Percentiles rank a stretch among this genome's conserved stretches.
These are phyloP conservation scores for Malassezia cuniculi DNA, from an alignment of 1,284 basidiomycete genomes.

Conservation along the genomic window DNA sequence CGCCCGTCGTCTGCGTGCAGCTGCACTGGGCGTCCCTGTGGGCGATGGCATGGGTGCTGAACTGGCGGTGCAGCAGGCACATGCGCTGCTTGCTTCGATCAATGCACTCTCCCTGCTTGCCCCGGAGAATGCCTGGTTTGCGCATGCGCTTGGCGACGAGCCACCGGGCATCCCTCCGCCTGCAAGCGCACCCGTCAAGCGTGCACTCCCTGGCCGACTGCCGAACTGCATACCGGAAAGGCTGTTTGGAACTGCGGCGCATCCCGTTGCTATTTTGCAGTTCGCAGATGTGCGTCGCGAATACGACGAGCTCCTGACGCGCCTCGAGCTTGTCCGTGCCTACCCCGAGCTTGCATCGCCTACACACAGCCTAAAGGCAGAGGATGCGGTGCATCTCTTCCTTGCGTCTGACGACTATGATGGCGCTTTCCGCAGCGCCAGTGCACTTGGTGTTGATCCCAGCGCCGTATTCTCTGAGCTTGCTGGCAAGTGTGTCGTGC, in stretches of 20 bases:
- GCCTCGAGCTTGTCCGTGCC: conserved; percentile 59
- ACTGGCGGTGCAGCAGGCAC: conserved; percentile 61
- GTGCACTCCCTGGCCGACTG: conserved; percentile 50
- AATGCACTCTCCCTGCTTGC: conserved; percentile 77
- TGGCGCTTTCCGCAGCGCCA: conserved; percentile 64
- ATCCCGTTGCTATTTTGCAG: conserved; percentile 59
- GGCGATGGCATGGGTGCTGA: conserved; percentile 23
- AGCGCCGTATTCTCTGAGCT: conserved; percentile 67
- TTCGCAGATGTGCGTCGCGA: conserved; percentile 72
- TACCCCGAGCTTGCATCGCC: conserved; percentile 50
- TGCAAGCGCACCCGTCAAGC: conserved; percentile 1
- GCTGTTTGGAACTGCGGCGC: conserved; percentile 47
- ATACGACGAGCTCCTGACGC: conserved; percentile 65
- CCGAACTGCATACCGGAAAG: conserved; percentile 65
- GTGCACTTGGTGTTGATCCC: conserved; percentile 69
- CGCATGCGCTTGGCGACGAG: conserved; percentile 37
- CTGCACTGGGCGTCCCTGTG: background rate
- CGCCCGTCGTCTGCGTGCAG: conserved; percentile 59
- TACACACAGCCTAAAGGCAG: conserved; percentile 20
- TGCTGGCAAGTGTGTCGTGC: conserved; percentile 59
- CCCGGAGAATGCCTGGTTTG: conserved; percentile 69
- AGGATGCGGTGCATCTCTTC: conserved; percentile 63
- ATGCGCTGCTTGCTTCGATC: conserved; percentile 68
- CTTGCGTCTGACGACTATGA: conserved; percentile 69
- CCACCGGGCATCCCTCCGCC: background rate